Percentiles rank a stretch among this genome's conserved stretches.
Conservation (phyloP, 139 green algal genomes). For the Micromonas commoda region DNA sequence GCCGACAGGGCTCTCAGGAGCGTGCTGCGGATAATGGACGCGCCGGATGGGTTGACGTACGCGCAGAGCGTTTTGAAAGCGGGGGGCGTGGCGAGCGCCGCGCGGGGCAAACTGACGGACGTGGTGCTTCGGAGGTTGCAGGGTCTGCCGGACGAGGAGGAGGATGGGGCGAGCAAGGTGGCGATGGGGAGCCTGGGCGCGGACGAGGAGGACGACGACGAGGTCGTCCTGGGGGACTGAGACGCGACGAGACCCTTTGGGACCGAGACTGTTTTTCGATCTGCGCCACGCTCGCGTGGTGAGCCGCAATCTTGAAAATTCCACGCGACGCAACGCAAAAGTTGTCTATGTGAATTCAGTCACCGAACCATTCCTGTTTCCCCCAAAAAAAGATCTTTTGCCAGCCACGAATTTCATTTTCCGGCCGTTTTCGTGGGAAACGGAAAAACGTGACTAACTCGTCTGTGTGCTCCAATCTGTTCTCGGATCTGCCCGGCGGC, state of each 20-base stretch:
- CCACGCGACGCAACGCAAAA: no score
- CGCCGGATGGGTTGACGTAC: neutral
- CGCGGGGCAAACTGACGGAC: slow-evolving; percentile 1
- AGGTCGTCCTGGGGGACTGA: neutral
- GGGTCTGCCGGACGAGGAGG: neutral
- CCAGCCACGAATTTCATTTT: no score
- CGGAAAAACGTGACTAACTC: no score
- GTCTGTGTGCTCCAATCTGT: no score
- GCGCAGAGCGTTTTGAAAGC: slow-evolving; percentile 3
- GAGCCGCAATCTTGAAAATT: no score
- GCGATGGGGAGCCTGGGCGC: neutral
- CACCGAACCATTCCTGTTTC: no score
- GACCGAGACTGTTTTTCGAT: neutral
- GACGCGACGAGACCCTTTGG: no score
- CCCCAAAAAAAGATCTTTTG: no score
- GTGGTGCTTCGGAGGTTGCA: neutral
- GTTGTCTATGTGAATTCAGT: no score
- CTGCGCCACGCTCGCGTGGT: no score
- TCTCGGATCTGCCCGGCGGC: no score
- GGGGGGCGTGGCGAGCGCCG: neutral
- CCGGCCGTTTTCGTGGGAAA: no score
- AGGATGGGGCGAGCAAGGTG: neutral
- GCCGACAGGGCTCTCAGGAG: neutral
- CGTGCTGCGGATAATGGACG: neutral
- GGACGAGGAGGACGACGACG: neutral